Evolutionary conservation across 768 basidiomycete species (phyloP), one percentile per base, ranked within the genome.

Genomic region (Agrocybe chaxingu): DNA sequence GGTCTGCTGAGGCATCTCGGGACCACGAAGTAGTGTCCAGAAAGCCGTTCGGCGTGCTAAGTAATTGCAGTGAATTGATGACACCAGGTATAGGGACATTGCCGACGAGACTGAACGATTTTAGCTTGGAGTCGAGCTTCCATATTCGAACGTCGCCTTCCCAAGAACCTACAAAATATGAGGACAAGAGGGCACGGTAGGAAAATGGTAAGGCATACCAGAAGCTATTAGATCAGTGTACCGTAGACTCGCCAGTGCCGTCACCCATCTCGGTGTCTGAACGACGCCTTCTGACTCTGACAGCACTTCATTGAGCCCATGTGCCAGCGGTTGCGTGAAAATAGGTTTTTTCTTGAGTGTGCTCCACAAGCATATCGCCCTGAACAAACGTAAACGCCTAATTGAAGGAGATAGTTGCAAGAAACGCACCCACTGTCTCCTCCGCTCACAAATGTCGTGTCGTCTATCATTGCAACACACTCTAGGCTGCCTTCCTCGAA

Each of bases 301-400:
- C 10, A 76, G 67, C 5, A 75, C 72, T 64, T 88, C 82, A 56
- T 89, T 78, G 39, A 94, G 69, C 4, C 97, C 97, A 65, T 99
- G 97, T 3, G 92, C 90, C 40, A 98, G 71, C 5, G 87, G 76
- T 51, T 88, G 82, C 0, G 87, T 91, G 68, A 90, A 97, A 39
- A 96, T 71, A 0, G 97, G 92, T 68, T 98, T 98, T 75, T 98
- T 98, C 77, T 93, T 96, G 53, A 80, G 79, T 8, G 83, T 97
- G 30, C 78, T 82, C 94, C 96, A 99, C 3, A 99, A 77, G 53
- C 81, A 89, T 62, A 99, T 85, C n/a, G 94, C 87, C 0, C 95
- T 94, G 39, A n/a, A 45, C 2, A 29, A 18, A 40, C 33, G 33
- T 33, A 13, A 38, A 11, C 7, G 7, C 10, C n/a, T 39, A 29